These are phyloP conservation scores for Lonicera japonica DNA, from an alignment of 129 eudicot species.

Conservation along the genomic window DNA sequence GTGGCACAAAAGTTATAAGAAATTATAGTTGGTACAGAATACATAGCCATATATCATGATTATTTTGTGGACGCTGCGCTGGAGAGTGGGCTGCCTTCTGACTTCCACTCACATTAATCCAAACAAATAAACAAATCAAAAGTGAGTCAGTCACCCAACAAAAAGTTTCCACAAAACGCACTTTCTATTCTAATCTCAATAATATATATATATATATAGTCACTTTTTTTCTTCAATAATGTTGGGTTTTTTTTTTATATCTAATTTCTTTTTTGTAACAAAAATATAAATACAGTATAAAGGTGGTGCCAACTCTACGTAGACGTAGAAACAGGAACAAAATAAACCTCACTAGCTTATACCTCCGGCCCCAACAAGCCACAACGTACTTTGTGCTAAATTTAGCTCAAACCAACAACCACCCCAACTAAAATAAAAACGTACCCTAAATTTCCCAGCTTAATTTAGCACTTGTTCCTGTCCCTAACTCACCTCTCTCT, in stretches of 20 bases:
- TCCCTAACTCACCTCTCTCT: conserved; percentile 21
- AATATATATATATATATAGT: too few relatives aligned
- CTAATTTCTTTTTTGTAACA: not conserved
- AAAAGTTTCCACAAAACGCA: not conserved
- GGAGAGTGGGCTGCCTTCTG: not conserved
- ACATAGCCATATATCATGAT: too few relatives aligned
- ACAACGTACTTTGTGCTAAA: conserved; percentile 28
- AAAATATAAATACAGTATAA: not conserved
- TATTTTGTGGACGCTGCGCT: not conserved
- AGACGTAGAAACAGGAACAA: conserved; percentile 43
- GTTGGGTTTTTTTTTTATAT: not conserved
- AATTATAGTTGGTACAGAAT: not conserved
- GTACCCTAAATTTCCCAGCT: conserved; percentile 14
- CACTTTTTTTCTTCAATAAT: too few relatives aligned
- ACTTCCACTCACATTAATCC: conserved; percentile 11
- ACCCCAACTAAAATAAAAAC: not conserved
- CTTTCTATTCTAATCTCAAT: conserved; percentile 3
- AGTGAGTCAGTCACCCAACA: conserved; percentile 10
- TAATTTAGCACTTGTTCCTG: conserved; percentile 58
- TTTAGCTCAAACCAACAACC: conserved; percentile 24
- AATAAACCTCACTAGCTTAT: conserved; percentile 6
- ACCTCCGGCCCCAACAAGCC: too few relatives aligned
- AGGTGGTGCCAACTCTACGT: conserved; percentile 3
- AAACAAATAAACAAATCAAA: conserved; percentile 6
- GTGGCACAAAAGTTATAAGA: not conserved